Evolutionary conservation across 2,329 filamentous ascomycete genomes (phyloP).

Genomic region (Laburnicola sp.): DNA sequence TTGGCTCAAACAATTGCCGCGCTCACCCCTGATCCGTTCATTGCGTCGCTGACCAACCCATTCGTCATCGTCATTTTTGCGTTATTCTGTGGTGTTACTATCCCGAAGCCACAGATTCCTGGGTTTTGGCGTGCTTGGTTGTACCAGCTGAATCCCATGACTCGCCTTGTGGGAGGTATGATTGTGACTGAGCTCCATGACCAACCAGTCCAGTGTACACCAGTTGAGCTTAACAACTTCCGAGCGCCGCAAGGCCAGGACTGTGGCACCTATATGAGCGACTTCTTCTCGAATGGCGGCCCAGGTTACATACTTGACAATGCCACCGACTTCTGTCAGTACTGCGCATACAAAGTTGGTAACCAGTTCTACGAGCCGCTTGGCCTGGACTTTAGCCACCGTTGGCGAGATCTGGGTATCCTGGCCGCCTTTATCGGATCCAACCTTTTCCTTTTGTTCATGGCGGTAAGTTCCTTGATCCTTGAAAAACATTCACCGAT

Average conservation of each 20-base stretch:
- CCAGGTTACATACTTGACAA: conserved; percentile 72
- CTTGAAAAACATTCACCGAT: not conserved
- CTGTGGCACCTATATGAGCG: conserved; percentile 74
- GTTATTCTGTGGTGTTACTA: conserved; percentile 85
- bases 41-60: conserved; percentile 78
- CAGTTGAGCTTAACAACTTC: conserved; percentile 69
- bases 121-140: conserved; percentile 79
- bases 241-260: conserved; percentile 64
- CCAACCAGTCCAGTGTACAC: conserved; percentile 62
- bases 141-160: conserved; percentile 82
- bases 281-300: conserved; percentile 70
- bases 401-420: conserved; percentile 85
- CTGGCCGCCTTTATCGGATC: conserved; percentile 74
- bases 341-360: conserved; percentile 79
- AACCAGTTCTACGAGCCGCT: conserved; percentile 77
- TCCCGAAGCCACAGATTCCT: conserved; percentile 76
- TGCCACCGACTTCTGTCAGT: conserved; percentile 68
- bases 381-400: conserved; percentile 65
- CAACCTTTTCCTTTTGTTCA: conserved; percentile 69
- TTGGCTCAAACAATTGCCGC: conserved; percentile 74
- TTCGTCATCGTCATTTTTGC: conserved; percentile 81
- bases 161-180: conserved; percentile 77
- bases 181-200: conserved; percentile 75
- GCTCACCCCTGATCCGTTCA: conserved; percentile 76
- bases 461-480: conserved; percentile 52